Percentiles rank a stretch among this genome's conserved stretches.
These are phyloP conservation scores for Parasitella parasitica DNA, from an alignment of 371 early-diverging fungal genomes.

Conservation along the genomic window DNA sequence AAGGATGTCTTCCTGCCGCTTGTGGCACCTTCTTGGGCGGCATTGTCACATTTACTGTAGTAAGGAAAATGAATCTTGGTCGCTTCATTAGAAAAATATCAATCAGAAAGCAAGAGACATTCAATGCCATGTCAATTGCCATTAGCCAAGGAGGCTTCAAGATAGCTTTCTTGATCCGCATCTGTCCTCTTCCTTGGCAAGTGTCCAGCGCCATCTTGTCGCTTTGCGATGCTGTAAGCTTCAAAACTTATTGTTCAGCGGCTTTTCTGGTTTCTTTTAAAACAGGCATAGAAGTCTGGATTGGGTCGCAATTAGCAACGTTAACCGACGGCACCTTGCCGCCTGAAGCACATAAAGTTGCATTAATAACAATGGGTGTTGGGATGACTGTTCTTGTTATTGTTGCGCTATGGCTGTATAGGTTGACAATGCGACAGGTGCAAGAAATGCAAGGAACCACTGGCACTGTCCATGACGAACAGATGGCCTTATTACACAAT, in stretches of 20 bases:
- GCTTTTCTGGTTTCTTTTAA: conserved; percentile 29
- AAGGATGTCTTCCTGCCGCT: background rate
- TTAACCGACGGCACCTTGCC: conserved; percentile 26
- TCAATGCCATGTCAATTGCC: conserved; percentile 34
- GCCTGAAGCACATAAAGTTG: conserved; percentile 8
- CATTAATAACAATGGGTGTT: no score
- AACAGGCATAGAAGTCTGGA: conserved; percentile 37
- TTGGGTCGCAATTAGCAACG: conserved; percentile 40
- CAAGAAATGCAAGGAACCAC: no score
- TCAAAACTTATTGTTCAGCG: conserved; percentile 14
- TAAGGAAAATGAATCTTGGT: no score
- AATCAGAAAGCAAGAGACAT: conserved; percentile 8
- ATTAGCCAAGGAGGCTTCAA: conserved; percentile 37
- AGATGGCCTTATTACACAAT: no score
- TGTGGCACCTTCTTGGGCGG: conserved; percentile 23
- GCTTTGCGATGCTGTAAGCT: conserved; percentile 13
- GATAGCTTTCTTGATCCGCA: conserved; percentile 36
- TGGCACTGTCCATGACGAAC: no score
- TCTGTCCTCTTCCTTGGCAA: conserved; percentile 44
- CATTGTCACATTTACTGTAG: background rate
- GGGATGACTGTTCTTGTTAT: no score
- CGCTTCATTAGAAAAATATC: background rate
- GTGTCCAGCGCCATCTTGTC: conserved; percentile 31
- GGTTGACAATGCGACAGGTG: no score
- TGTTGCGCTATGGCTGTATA: no score